Evolutionary conservation across 2,329 filamentous ascomycete species (phyloP).

Genomic region (Ophiosphaerella narmari): DNA sequence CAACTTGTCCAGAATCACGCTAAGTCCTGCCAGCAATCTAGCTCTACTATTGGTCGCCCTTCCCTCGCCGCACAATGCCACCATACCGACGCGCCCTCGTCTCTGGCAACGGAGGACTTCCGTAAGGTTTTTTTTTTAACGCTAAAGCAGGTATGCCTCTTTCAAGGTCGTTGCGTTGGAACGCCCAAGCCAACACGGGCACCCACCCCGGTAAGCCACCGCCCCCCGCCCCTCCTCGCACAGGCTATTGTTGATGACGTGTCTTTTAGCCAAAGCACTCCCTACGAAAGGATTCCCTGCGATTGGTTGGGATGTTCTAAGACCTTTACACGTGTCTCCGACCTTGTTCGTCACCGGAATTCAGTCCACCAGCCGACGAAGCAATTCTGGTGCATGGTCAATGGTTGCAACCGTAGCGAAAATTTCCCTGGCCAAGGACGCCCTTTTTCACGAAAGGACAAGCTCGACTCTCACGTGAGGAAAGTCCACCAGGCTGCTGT

Average conservation of each 20-base stretch:
- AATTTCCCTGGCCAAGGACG: background rate
- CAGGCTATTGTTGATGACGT: conserved; percentile 1
- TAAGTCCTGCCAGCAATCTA: background rate
- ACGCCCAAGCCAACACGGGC: too few species aligned
- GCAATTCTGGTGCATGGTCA: conserved; percentile 3
- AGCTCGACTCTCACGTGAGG: conserved; percentile 4
- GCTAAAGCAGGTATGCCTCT: conserved; percentile 11
- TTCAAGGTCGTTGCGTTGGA: too few species aligned
- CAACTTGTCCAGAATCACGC: too few species aligned
- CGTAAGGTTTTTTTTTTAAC: conserved; percentile 15
- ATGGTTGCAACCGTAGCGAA: conserved; percentile 8
- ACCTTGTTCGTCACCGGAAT: conserved; percentile 6
- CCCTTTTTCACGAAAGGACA: conserved; percentile 10
- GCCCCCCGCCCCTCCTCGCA: conserved; percentile 1
- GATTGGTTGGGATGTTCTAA: conserved; percentile 5
- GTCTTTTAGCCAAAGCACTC: conserved; percentile 2
- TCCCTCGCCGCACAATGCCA: conserved; percentile 4
- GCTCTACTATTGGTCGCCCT: conserved; percentile 6
- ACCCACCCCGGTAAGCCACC: conserved; percentile 9
- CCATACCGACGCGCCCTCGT: background rate
- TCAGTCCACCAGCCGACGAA: background rate
- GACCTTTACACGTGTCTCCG: background rate
- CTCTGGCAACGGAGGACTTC: conserved; percentile 1
- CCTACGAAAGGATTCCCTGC: conserved; percentile 1
- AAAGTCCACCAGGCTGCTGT: conserved; percentile 1